Evolutionary conservation across 345 rosid species (phyloP).

Genomic region (Rhizophora apiculata): DNA sequence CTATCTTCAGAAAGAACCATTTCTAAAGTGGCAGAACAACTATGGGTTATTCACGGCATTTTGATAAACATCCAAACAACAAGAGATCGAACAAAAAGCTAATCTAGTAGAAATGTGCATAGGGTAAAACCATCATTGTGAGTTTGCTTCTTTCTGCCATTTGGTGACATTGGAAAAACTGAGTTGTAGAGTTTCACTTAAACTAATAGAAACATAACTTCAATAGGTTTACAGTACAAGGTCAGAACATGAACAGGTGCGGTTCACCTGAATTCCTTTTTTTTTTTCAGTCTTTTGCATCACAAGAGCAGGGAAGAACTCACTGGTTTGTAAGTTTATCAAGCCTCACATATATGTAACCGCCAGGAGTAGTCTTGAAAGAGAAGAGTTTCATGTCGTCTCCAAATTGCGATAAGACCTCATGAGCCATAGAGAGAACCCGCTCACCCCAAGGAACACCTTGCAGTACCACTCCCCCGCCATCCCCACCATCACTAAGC

Average conservation of each 20-base stretch:
- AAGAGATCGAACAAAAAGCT: no score
- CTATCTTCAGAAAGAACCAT: neutral
- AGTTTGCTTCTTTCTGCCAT: neutral
- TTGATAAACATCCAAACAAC: no score
- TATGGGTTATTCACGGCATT: neutral
- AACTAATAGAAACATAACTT: neutral
- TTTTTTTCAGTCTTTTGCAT: neutral
- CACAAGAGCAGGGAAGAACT: conserved; percentile 20
- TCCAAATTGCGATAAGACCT: conserved; percentile 45
- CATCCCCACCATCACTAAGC: conserved; percentile 88
- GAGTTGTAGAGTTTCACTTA: neutral
- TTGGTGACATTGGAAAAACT: neutral
- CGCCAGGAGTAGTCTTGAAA: conserved; percentile 76
- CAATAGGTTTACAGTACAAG: neutral
- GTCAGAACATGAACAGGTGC: neutral
- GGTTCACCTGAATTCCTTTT: neutral
- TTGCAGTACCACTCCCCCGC: conserved; percentile 78
- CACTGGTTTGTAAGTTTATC: conserved; percentile 76
- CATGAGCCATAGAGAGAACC: conserved; percentile 56
- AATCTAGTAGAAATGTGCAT: no score
- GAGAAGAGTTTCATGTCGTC: conserved; percentile 59
- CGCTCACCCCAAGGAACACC: conserved; percentile 70
- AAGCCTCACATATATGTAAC: conserved; percentile 69
- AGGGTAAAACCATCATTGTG: no score
- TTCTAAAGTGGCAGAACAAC: conserved; percentile 4